Percentiles rank a stretch among this genome's conserved stretches.
Evolutionary conservation across 2,329 filamentous ascomycete species (phyloP).

Genomic region (Lojkania enalia): DNA sequence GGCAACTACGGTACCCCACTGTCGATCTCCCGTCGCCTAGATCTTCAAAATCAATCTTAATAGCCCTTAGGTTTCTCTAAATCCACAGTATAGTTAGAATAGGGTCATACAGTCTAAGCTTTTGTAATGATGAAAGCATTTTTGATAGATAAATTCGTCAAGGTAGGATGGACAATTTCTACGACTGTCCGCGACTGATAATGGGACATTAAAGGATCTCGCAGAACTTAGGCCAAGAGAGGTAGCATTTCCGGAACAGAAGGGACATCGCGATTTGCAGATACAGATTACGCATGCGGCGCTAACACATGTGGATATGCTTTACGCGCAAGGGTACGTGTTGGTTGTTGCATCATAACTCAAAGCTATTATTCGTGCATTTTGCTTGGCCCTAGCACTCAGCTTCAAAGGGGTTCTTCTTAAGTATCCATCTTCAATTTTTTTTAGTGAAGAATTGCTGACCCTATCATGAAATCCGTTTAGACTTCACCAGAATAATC

Average conservation of each 20-base stretch:
- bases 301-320: constrained; percentile 63
- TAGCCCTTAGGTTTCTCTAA: too few species aligned
- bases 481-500: too few species aligned
- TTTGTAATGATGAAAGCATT: constrained; percentile 19
- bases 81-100: too few species aligned
- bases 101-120: too few species aligned
- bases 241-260: constrained; percentile 37
- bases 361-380: too few species aligned
- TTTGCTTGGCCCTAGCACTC: too few species aligned
- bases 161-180: constrained; percentile 2
- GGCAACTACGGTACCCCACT: too few species aligned
- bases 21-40: too few species aligned
- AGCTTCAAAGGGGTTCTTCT: too few species aligned
- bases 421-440: background rate
- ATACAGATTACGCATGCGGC: constrained; percentile 59
- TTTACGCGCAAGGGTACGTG: constrained; percentile 61
- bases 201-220: constrained; percentile 30
- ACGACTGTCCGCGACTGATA: background rate
- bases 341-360: too few species aligned
- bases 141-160: constrained; percentile 12
- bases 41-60: too few species aligned
- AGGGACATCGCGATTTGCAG: constrained; percentile 44
- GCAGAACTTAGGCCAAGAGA: constrained; percentile 25
- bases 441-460: background rate
- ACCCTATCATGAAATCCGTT: too few species aligned